Evolutionary conservation across 2,329 filamentous ascomycete genomes (phyloP).

Genomic region (Colletotrichum kahawae): DNA sequence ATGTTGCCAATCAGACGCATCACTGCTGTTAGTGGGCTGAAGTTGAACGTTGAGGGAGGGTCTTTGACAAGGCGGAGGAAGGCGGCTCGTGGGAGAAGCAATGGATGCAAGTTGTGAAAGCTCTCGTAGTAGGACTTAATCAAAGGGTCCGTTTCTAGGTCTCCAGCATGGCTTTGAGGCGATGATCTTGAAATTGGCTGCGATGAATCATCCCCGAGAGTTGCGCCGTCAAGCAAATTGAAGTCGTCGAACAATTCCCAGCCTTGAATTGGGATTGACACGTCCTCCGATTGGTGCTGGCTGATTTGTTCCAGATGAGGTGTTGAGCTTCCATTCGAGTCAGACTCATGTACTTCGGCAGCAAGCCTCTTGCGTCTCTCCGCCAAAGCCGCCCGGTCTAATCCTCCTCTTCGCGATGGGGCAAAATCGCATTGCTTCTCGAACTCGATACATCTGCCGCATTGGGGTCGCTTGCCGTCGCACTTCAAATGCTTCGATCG

Average conservation of each 20-base stretch:
- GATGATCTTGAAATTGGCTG: neutral
- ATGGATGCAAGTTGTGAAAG: conserved; percentile 39
- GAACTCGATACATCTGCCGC: conserved; percentile 47
- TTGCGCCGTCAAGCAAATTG: neutral
- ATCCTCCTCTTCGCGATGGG: conserved; percentile 53
- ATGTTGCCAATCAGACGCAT: conserved; percentile 40
- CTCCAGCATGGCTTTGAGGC: neutral
- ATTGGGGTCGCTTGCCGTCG: conserved; percentile 52
- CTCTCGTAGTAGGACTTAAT: conserved; percentile 39
- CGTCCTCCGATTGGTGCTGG: neutral
- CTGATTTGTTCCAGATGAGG: neutral
- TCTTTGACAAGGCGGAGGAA: conserved; percentile 18
- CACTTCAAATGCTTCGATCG: conserved; percentile 58
- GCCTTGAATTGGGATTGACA: neutral
- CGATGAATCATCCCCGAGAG: neutral
- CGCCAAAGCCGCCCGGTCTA: conserved; percentile 32
- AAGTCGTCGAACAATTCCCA: neutral
- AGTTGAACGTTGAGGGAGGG: neutral
- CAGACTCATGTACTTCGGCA: neutral
- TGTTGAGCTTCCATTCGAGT: neutral
- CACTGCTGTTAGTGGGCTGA: conserved; percentile 28
- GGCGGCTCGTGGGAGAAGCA: conserved; percentile 26
- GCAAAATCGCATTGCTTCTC: conserved; percentile 54
- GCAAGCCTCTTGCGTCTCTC: conserved; percentile 32
- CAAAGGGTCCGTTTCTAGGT: conserved; percentile 26